phyloP scores from a whole-genome alignment of 2,329 filamentous ascomycete genomes.

The Lecanoromycetidae sp. region DNA sequence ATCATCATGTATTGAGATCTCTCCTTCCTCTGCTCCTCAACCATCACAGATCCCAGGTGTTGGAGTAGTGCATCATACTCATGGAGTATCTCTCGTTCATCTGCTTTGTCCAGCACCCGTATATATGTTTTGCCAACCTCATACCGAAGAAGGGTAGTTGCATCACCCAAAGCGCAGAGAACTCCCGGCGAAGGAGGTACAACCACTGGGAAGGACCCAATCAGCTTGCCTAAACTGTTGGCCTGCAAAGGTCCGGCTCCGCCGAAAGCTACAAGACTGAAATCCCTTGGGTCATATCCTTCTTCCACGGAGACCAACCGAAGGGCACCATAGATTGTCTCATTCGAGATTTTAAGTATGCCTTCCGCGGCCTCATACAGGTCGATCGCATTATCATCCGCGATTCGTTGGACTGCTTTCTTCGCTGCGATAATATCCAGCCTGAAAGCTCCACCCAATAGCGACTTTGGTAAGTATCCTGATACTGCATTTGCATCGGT shows the following conservation, averaged over 20 bases:
- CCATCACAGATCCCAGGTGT: constrained; percentile 30
- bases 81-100: constrained; percentile 24
- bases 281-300: constrained; percentile 40
- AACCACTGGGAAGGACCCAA: constrained; percentile 42
- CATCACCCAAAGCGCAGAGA: constrained; percentile 40
- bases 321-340: constrained; percentile 41
- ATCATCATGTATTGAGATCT: constrained; percentile 39
- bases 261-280: constrained; percentile 40
- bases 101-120: constrained; percentile 29
- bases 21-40: constrained; percentile 30
- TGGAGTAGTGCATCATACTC: constrained; percentile 28
- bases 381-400: constrained; percentile 35
- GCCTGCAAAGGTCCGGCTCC: constrained; percentile 42
- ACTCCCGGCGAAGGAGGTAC: constrained; percentile 39
- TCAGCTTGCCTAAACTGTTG: constrained; percentile 38
- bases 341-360: constrained; percentile 39
- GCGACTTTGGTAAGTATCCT: constrained; percentile 36
- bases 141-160: constrained; percentile 38
- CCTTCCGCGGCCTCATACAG: constrained; percentile 35
- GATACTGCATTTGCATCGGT: constrained; percentile 39
- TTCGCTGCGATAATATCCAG: constrained; percentile 34
- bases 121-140: constrained; percentile 37
- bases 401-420: constrained; percentile 32
- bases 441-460: constrained; percentile 36
- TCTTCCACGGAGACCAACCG: constrained; percentile 41